A percentile compares a stretch with the other conserved stretches of the same genome.
Evolutionary conservation across 805 yeast species (phyloP).

Genomic region (Osmozyma mogii): DNA sequence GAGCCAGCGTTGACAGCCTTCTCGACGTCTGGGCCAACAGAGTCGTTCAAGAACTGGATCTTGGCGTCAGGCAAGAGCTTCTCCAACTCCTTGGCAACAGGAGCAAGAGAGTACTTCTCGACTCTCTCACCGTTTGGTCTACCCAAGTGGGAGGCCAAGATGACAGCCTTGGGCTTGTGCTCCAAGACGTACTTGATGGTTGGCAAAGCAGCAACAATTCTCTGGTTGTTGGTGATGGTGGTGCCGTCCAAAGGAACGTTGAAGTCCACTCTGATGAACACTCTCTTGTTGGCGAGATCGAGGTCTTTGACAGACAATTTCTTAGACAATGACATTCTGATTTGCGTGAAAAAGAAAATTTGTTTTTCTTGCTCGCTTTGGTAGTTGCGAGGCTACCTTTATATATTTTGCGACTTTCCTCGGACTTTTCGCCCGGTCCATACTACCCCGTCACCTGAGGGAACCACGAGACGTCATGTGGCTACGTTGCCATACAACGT

Average conservation of each 20-base stretch:
- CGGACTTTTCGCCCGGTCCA: no score
- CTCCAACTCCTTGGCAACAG: conserved; percentile 86
- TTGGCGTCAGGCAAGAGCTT: conserved; percentile 53
- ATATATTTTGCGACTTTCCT: no score
- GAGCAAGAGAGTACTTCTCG: conserved; percentile 84
- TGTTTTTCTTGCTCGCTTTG: no score
- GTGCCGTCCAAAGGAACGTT: conserved; percentile 93
- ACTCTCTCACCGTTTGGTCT: conserved; percentile 95
- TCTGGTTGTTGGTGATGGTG: conserved; percentile 97
- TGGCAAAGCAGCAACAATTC: conserved; percentile 99
- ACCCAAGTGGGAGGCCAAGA: conserved; percentile 96
- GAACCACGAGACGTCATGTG: no score
- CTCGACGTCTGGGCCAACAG: conserved; percentile 90
- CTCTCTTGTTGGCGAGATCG: conserved; percentile 83
- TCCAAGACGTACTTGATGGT: conserved; percentile 93
- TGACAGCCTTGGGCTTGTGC: conserved; percentile 82
- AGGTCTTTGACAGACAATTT: conserved; percentile 92
- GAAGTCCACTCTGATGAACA: conserved; percentile 97
- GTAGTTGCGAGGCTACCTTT: no score
- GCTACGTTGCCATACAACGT: no score
- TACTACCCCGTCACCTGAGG: no score
- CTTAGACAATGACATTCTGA: conserved; percentile 79
- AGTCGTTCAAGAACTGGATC: conserved; percentile 81
- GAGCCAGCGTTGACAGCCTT: conserved; percentile 64
- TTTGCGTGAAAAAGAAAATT: conserved; percentile 2